Evolutionary conservation across 2,329 filamentous ascomycete genomes (phyloP), one percentile per base, ranked within the genome.

Genomic region (Ascochyta clinopodiicola): DNA sequence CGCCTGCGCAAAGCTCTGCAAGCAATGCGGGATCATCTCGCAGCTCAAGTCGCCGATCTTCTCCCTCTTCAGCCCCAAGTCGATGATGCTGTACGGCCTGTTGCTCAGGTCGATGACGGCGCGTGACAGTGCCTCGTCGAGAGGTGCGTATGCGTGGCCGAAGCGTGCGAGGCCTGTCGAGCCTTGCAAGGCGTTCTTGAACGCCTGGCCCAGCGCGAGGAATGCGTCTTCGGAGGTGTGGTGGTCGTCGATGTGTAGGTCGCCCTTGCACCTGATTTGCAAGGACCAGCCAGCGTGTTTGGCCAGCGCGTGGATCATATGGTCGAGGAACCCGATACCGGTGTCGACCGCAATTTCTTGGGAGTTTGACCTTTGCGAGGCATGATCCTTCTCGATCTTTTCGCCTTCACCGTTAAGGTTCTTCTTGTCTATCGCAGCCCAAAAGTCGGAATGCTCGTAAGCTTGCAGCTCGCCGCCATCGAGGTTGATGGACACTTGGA

Each of bases 171-270:
- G 86, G 17, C 94, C 95, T 25, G 88, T 83, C 8, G 90, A 89
- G 9, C 86, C 85, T 60, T 90, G 88, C 37, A 99, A 86, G 15
- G 93, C 91, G 44, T 83, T 77, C 70, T 90, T 89, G 79, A 98
- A 97, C 53, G 92, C 92, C 65, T 84, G 82, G 44, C 95, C 95
- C 21, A 99, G 86, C 13, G 94, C 92, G 63, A 99, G 89, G 79
- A 91, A 97, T 56, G 91, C 89, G 75, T 99, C 95, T 82, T 99
- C 95, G 61, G 93, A 90, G 8, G 94, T 97, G 84, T 99, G 95
- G 80, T 99, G 95, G 83, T 98, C 95, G 80, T 99, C 95, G 76
- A 99, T 96, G 81, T 96, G 90, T 48, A 98, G 80, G 79, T 99
- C 95, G 50, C 95, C 95, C 75, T 89, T 85, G 77, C 92, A 96